Evolutionary conservation across 805 yeast genomes (phyloP).

Genomic region (Sugiyamaella smithiae): DNA sequence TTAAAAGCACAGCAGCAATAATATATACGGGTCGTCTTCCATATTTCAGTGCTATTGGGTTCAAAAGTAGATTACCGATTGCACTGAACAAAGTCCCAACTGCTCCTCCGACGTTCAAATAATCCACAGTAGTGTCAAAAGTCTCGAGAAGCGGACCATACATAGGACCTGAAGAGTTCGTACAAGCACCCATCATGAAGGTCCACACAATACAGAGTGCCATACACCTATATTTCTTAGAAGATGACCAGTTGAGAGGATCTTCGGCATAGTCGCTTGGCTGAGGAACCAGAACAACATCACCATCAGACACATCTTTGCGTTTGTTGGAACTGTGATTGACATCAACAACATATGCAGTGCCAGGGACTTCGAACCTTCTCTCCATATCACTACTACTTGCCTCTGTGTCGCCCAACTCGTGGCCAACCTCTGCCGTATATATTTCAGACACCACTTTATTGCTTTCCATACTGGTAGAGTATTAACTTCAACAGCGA

Average conservation of each 20-base stretch:
- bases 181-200: conserved; percentile 60
- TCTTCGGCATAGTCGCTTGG: conserved; percentile 63
- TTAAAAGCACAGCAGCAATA: conserved; percentile 45
- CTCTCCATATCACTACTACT: no score
- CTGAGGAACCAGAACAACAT: conserved; percentile 54
- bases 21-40: conserved; percentile 60
- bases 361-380: conserved; percentile 1
- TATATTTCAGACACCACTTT: no score
- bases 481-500: no score
- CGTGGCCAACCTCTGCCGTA: no score
- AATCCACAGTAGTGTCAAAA: conserved; percentile 42
- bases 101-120: conserved; percentile 55
- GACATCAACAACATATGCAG: conserved; percentile 7
- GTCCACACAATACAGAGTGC: conserved; percentile 54
- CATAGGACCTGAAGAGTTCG: conserved; percentile 59
- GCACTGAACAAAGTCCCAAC: conserved; percentile 57
- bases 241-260: conserved; percentile 63
- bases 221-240: conserved; percentile 55
- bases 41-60: conserved; percentile 54
- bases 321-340: background rate
- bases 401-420: no score
- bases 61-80: conserved; percentile 52
- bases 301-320: background rate
- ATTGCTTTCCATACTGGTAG: no score
- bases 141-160: conserved; percentile 41